phyloP scores from a whole-genome alignment of 225 moss, liverwort and hornwort species.

The Sphagnum tenellum region DNA sequence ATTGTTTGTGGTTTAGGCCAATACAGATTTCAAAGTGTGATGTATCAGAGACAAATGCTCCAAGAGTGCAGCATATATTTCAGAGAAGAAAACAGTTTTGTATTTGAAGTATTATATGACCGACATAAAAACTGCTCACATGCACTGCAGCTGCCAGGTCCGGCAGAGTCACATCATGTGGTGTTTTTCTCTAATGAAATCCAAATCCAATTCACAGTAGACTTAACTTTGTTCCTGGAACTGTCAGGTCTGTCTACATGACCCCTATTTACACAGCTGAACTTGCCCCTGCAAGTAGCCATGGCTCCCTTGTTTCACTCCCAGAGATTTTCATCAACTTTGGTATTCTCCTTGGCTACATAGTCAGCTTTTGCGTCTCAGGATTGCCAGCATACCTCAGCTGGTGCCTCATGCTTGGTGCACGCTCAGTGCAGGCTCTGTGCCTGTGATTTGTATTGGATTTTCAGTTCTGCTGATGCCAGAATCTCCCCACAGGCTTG shows the following conservation, averaged over 20 bases:
- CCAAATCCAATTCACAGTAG: too few relatives aligned
- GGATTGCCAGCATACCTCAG: slow-evolving; percentile 39
- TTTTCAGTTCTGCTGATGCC: slow-evolving; percentile 70
- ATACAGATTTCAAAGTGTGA: too few relatives aligned
- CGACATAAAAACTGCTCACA: too few relatives aligned
- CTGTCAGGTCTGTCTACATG: slow-evolving; percentile 3
- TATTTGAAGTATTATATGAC: too few relatives aligned
- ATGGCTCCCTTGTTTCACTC: slow-evolving; percentile 73
- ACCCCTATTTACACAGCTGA: slow-evolving; percentile 97
- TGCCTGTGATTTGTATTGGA: slow-evolving; percentile 56
- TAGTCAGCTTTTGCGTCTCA: slow-evolving; percentile 62
- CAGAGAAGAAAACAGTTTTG: too few relatives aligned
- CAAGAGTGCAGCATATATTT: too few relatives aligned
- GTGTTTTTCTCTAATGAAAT: too few relatives aligned
- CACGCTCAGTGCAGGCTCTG: slow-evolving; percentile 23
- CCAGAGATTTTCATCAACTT: slow-evolving; percentile 87
- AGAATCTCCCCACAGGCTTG: slow-evolving; percentile 96
- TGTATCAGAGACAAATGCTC: too few relatives aligned
- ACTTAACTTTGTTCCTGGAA: too few relatives aligned
- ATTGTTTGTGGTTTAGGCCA: too few relatives aligned
- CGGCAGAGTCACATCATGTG: too few relatives aligned
- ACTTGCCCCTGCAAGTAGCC: slow-evolving; percentile 64
- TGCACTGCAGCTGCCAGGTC: too few relatives aligned
- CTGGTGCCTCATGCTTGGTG: slow-evolving; percentile 86
- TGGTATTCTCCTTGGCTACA: slow-evolving; percentile 80